A percentile compares a stretch with the other conserved stretches of the same genome.
These are phyloP conservation scores for Paramecium tetraurelia DNA, from an alignment of 73 alveolate species.

Conservation along the genomic window DNA sequence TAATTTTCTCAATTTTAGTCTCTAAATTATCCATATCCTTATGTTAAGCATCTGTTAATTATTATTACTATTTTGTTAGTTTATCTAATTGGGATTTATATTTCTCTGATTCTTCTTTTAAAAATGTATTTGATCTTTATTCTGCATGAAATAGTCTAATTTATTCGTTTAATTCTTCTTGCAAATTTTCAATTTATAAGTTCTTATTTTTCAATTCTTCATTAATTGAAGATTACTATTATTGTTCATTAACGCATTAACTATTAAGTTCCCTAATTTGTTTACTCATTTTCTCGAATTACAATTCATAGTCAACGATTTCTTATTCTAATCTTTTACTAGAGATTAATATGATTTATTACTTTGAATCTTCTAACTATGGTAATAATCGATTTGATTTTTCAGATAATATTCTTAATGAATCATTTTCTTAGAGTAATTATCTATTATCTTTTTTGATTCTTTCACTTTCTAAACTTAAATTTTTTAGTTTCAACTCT, in stretches of 20 bases:
- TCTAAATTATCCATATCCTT: slow-evolving; percentile 36
- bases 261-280: background rate
- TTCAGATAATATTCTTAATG: background rate
- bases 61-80: background rate
- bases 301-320: background rate
- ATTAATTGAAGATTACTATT: background rate
- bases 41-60: slow-evolving; percentile 27
- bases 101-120: slow-evolving; percentile 20
- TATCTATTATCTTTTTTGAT: slow-evolving; percentile 22
- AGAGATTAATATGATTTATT: background rate
- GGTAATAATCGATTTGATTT: slow-evolving; percentile 1
- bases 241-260: background rate
- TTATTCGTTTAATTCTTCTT: background rate
- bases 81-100: background rate
- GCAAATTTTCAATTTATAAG: background rate
- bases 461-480: slow-evolving; percentile 29
- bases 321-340: slow-evolving; percentile 15
- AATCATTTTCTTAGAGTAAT: slow-evolving; percentile 11
- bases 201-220: background rate
- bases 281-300: background rate
- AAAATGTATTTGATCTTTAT: background rate
- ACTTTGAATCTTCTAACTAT: slow-evolving; percentile 19
- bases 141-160: background rate
- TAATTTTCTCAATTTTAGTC: slow-evolving; percentile 33
- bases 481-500: background rate